phyloP scores from a whole-genome alignment of 106 monocot genomes.

The Dendrobium officinale region DNA sequence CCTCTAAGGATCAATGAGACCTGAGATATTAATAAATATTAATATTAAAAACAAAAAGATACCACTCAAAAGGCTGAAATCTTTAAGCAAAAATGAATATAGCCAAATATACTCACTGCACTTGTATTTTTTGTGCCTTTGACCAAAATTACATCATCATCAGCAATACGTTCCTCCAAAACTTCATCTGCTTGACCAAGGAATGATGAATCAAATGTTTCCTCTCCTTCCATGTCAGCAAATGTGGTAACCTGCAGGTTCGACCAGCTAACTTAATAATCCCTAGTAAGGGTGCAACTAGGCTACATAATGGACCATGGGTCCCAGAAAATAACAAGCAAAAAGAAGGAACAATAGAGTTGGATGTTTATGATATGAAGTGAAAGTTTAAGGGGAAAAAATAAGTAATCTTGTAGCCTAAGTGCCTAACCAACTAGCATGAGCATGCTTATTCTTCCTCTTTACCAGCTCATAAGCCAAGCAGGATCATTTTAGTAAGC shows the following conservation, averaged over 20 bases:
- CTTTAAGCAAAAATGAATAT: not conserved
- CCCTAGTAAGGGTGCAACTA: not conserved
- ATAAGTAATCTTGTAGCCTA: not conserved
- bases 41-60: conserved; percentile 3
- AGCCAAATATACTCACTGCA: conserved; percentile 52
- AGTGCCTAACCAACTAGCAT: not conserved
- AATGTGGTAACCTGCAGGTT: conserved; percentile 68
- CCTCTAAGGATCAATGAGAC: conserved; percentile 93
- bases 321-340: no score
- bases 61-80: not conserved
- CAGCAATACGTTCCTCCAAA: conserved; percentile 83
- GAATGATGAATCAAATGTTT: conserved; percentile 86
- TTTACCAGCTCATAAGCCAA: no score
- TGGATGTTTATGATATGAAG: not conserved
- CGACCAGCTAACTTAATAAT: not conserved
- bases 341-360: no score
- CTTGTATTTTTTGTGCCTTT: conserved; percentile 91
- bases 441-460: no score
- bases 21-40: conserved; percentile 21
- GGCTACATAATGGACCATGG: not conserved
- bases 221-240: conserved; percentile 99
- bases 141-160: conserved; percentile 89
- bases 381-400: not conserved
- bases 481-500: no score
- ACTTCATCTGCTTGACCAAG: conserved; percentile 91